Evolutionary conservation across 345 rosid genomes (phyloP), one percentile per base, ranked within the genome.

Genomic region (Conringia planisiliqua): DNA sequence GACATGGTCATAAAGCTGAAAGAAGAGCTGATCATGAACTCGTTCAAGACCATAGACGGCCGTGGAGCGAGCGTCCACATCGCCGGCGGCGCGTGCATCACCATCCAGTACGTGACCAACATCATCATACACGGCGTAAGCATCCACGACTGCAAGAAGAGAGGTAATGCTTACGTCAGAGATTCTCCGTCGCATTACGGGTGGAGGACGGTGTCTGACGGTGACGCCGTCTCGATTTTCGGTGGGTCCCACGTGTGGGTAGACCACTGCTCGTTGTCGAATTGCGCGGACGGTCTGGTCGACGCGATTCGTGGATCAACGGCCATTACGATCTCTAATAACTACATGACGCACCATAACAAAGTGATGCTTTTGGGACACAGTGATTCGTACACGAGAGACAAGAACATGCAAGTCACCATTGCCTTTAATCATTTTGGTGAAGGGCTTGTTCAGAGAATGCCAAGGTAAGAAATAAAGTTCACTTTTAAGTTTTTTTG

Each of bases 381-480:
- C 27, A 87, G 91, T 71, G 91, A 87, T 56, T 58, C 79, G 6
- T 87, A 60, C 39, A 71, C 78, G 3, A 83, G 77, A 38, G 91
- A 87, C 43, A 85, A 82, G 83, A 85, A 82, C 75, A 87, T 87
- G 90, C 90, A 83, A 76, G 86, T 83, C 76, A 87, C 91, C 51
- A 84, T 87, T 72, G 91, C 91, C 11, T 87, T 85, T 27, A 87
- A 87, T 79, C 91, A 87, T 77, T 87, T 87, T 56, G 91, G 89
- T 5, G 87, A 87, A 82, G 89, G 91, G 10, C 87, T 85, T 68
- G 85, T 85, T 47, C 91, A 87, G 55, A 85, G 91, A 80, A 87
- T 87, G 87, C 91, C 89, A 1, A 82, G 89, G 91, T 87, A 82
- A 76, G 32, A 7, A 16, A 73, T 22, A 62, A 33, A 17, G 50